A percentile compares a stretch with the other conserved stretches of the same genome.
Conservation (phyloP, 306 rosid species). For the Betula pendula region DNA sequence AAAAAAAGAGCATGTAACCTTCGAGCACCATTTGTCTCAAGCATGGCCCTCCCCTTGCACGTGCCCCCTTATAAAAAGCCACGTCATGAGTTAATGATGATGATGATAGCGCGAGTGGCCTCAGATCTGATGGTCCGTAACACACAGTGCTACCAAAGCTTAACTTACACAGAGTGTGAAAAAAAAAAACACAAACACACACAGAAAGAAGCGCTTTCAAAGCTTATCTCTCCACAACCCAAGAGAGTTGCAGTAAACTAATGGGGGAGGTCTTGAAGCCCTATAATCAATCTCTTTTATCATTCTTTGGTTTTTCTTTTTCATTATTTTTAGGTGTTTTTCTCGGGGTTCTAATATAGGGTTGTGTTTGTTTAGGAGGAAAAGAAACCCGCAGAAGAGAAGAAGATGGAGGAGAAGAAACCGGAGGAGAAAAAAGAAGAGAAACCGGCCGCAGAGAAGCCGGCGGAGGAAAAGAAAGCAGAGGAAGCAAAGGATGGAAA, state of each 20-base stretch:
- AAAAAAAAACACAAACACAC: not conserved
- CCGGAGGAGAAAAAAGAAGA: conserved; percentile 34
- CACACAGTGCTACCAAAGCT: not conserved
- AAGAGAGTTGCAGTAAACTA: conserved; percentile 3
- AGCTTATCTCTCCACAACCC: conserved; percentile 12
- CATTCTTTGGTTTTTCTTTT: not conserved
- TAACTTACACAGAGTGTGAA: not conserved
- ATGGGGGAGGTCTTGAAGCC: conserved; percentile 59
- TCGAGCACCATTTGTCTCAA: conserved; percentile 38
- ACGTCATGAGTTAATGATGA: conserved; percentile 41
- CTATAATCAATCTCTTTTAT: not conserved
- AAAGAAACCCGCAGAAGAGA: conserved; percentile 51
- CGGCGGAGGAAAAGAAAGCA: conserved; percentile 30
- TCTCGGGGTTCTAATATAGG: conserved; percentile 7
- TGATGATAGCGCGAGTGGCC: conserved; percentile 25
- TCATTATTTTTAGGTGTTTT: not conserved
- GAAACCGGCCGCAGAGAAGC: conserved; percentile 29
- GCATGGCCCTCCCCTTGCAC: conserved; percentile 40
- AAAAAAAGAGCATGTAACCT: not conserved
- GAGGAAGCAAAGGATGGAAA: conserved; percentile 30
- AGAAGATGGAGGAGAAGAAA: conserved; percentile 55
- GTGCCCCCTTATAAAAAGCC: conserved; percentile 57
- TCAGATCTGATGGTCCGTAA: conserved; percentile 43
- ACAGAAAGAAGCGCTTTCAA: not conserved
- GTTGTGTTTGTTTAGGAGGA: conserved; percentile 47